Base-by-base conservation (phyloP, 2,329 filamentous ascomycete genomes). In the Orbilia quercus region DNA sequence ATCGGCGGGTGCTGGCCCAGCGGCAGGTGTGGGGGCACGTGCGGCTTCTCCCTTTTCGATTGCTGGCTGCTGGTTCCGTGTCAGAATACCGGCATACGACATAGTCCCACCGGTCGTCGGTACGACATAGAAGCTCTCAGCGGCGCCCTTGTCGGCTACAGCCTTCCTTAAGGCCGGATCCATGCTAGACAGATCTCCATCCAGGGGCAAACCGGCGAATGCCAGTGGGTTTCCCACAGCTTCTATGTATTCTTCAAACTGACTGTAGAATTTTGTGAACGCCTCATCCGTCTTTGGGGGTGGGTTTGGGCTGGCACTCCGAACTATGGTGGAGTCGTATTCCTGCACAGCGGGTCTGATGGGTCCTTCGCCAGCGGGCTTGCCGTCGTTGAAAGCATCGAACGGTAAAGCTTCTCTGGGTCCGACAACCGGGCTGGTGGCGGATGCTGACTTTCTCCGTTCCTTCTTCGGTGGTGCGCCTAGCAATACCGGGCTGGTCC, bases 51-150 rank as follows among this genome's bases (percentile, higher is more conserved):
- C 54, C 36, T 62, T 67, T n/a, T 74, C 65, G 9, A 18, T 16
- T 1, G 38, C 55, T 78, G 60, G 38, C 60, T 82, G 84, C 74
- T 83, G 81, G 6, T 82, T 82, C 23, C 83, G 81, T 31, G 81
- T 89, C 18, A 96, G 83, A 58, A 99, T 97, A 75, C 90, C 92
- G 47, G 95, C 93, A 79, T 98, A 99, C 0, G 92, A 95, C 72
- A 93, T 90, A 1, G 92, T 97, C 75, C 94, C 92, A 3, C 95
- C 94, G 16, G 91, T 92, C 0, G 91, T 91, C 2, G 94, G 95
- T 0, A 99, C 95, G 0, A 98, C 90, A 80, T 97, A 98, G 82
- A 99, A 99, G 7, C 91, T 95, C 77, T 91, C 90, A 69, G 85
- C 86, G 14, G 86, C 83, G 42, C 75, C 75, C 28, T 75, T 76